Percentiles rank a stretch among this genome's conserved stretches.
Evolutionary conservation across 495 filamentous ascomycete genomes (phyloP).

Genomic region (Ascobolus immersus): DNA sequence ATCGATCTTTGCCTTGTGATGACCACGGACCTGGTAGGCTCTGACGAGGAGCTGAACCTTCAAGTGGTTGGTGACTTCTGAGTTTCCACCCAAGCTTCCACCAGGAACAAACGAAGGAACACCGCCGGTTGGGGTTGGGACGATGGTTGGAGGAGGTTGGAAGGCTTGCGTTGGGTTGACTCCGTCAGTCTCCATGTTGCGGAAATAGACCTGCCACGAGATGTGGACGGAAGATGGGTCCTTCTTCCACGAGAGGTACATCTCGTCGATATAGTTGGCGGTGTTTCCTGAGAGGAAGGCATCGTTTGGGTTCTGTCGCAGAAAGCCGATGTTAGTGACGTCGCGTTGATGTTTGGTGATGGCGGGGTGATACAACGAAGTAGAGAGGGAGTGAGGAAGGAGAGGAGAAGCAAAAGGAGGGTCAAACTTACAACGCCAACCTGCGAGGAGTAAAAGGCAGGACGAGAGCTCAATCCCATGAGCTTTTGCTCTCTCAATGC

Average conservation of each 20-base stretch:
- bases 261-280: conserved; percentile 97
- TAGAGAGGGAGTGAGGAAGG: conserved; percentile 13
- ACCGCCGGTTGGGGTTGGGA: conserved; percentile 53
- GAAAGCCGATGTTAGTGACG: too few relatives aligned
- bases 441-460: conserved; percentile 4
- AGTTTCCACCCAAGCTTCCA: conserved; percentile 41
- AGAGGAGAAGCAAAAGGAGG: too few relatives aligned
- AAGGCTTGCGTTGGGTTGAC: conserved; percentile 96
- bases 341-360: conserved; percentile 5
- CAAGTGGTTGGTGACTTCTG: conserved; percentile 83
- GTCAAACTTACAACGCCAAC: conserved; percentile 2
- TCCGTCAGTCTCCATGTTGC: conserved; percentile 91
- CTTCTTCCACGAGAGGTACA: conserved; percentile 93
- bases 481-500: too few relatives aligned
- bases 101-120: conserved; percentile 51
- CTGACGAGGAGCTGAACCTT: conserved; percentile 93
- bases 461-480: too few relatives aligned
- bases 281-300: conserved; percentile 85
- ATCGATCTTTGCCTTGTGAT: conserved; percentile 94
- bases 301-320: conserved; percentile 52
- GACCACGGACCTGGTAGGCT: conserved; percentile 91
- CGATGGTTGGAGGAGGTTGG: conserved; percentile 73
- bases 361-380: background rate
- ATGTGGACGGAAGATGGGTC: conserved; percentile 84
- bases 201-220: conserved; percentile 98